Base-by-base conservation (phyloP, 352 stramenopile genomes). In the Phytophthora meadii region DNA sequence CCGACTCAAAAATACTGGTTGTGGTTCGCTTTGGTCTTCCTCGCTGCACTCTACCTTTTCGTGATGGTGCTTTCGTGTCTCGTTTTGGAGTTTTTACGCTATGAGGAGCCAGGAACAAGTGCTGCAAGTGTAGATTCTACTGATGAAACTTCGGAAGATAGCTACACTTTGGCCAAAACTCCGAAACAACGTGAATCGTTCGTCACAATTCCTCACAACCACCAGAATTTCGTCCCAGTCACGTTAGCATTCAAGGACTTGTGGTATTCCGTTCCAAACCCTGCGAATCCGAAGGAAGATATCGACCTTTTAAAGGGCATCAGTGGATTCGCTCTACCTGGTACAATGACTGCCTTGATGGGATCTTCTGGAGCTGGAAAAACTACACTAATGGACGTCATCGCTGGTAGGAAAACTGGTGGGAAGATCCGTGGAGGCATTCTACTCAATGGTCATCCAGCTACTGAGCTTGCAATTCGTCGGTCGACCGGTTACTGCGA, bases 291-390 rank as follows among this genome's bases (percentile, higher is more conserved):
- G 1, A 69, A 79, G 15, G 34, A 62, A 28, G 49, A 55, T 4
- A 66, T 94, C 8, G 75, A 93, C 28, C 61, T 97, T 28, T 64
- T 97, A 14, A 92, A 93, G 48, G 80, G 77, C 22, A 62, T 97
- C 14, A 79, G 40, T 52, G 90, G 89, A 14, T 74, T 68, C 41
- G 72, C 73, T 4, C 9, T 61, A 0, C 82, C 82, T 1, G 82
- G 83, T 3, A 76, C 41, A 2, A 84, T 91, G 37, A 82, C 74
- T 2, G 82, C 82, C 3, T 55, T 92, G 12, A 89, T 90, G 76
- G 83, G 83, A 24, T 70, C 76, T 4, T 77, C 69, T 1, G 84
- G 85, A 39, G 82, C 87, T 24, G 90, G 92, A 3, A 68, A 68
- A 25, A 68, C 59, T 9, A 61, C 59, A 15, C 59, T 68, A 9